A percentile compares a stretch with the other conserved stretches of the same genome.
These are phyloP conservation scores for Tricholoma matsutake DNA, from an alignment of 768 basidiomycete species.

Conservation along the genomic window DNA sequence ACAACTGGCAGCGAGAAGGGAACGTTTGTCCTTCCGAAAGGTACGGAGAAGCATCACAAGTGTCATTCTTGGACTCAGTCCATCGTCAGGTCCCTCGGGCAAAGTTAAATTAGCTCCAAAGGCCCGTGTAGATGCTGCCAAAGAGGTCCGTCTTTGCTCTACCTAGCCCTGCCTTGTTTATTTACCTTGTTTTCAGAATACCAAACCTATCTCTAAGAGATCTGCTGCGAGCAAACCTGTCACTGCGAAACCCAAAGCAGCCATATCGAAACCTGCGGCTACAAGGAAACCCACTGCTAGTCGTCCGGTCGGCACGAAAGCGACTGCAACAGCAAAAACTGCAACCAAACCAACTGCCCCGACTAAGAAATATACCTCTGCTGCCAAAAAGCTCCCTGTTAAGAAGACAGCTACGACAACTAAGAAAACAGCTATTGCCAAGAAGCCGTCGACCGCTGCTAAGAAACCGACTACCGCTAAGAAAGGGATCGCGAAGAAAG, in stretches of 20 bases:
- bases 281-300: constrained; percentile 13
- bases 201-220: constrained; percentile 44
- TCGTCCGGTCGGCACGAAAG: background rate
- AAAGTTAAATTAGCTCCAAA: constrained; percentile 53
- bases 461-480: constrained; percentile 35
- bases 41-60: constrained; percentile 21
- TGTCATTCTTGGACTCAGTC: constrained; percentile 4
- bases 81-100: constrained; percentile 29
- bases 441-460: constrained; percentile 18
- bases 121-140: constrained; percentile 50
- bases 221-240: constrained; percentile 17
- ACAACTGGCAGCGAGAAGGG: constrained; percentile 47
- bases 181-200: constrained; percentile 26
- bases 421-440: constrained; percentile 24
- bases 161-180: constrained; percentile 8
- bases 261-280: constrained; percentile 19
- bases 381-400: constrained; percentile 18
- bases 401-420: constrained; percentile 19
- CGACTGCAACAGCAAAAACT: constrained; percentile 19
- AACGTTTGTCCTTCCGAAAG: constrained; percentile 49
- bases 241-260: constrained; percentile 30
- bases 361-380: constrained; percentile 23
- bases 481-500: constrained; percentile 61
- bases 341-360: constrained; percentile 17
- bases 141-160: constrained; percentile 36